phyloP scores from a whole-genome alignment of 176 grass and related monocot genomes.

The Aegilops tauschii region DNA sequence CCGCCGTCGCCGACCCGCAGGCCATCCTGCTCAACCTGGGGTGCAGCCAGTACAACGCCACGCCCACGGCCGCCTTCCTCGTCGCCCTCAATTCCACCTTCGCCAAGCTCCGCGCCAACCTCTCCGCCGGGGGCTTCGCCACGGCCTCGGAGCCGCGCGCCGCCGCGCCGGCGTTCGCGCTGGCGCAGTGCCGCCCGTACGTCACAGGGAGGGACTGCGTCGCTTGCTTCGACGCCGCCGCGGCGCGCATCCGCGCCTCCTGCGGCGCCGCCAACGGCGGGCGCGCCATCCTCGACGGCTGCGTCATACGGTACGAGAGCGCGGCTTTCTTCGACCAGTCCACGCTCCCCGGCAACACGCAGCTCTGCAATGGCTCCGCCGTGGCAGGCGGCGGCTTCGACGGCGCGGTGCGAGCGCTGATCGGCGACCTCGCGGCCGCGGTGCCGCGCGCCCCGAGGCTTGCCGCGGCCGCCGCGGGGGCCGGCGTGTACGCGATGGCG shows the following conservation, averaged over 20 bases:
- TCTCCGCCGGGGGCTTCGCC: conserved; percentile 57
- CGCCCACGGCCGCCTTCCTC: conserved; percentile 41
- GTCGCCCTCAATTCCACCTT: conserved; percentile 53
- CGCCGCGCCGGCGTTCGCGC: conserved; percentile 42
- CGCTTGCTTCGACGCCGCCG: conserved; percentile 57
- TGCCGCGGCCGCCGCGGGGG: conserved; percentile 41
- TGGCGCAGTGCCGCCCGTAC: conserved; percentile 77
- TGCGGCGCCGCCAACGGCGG: conserved; percentile 59
- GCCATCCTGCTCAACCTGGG: conserved; percentile 47
- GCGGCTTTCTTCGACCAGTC: conserved; percentile 63
- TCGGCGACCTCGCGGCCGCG: conserved; percentile 41
- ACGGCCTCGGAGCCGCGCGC: conserved; percentile 43
- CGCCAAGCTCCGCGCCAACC: conserved; percentile 47
- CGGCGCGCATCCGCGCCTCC: conserved; percentile 24
- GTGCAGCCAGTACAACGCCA: conserved; percentile 75
- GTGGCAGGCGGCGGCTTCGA: conserved; percentile 17
- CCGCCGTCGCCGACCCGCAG: conserved; percentile 47
- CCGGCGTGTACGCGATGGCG: conserved; percentile 58
- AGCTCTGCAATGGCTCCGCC: conserved; percentile 45
- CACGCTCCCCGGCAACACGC: conserved; percentile 47
- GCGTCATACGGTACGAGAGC: conserved; percentile 75
- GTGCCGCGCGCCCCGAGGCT: conserved; percentile 39
- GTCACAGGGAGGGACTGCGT: conserved; percentile 49
- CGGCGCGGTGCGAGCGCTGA: conserved; percentile 30
- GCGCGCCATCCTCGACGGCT: conserved; percentile 73